Conservation (phyloP, 2,329 filamentous ascomycete genomes). For the Ceratocystis diversiconidia region DNA sequence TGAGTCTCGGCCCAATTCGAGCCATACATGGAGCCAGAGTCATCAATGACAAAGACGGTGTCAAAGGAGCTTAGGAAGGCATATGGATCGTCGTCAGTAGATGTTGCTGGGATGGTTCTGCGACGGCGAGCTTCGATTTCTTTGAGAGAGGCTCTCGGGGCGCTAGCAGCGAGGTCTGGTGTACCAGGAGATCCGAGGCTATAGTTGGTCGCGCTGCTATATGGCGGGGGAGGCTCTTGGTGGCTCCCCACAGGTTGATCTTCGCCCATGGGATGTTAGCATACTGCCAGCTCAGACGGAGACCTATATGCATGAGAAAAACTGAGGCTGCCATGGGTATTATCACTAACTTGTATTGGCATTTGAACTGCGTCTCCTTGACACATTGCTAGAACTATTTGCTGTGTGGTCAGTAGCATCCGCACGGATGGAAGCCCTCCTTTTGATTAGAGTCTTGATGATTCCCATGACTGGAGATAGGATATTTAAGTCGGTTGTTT, state of each 20-base stretch:
- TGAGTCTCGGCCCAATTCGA: slow-evolving; percentile 62
- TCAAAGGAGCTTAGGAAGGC: slow-evolving; percentile 68
- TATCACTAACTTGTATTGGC: not conserved
- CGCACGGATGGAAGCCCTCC: not conserved
- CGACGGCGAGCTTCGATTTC: slow-evolving; percentile 17
- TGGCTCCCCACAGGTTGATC: not conserved
- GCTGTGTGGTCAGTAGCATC: no score
- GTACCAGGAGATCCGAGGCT: not conserved
- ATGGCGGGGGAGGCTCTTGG: not conserved
- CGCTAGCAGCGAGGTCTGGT: slow-evolving; percentile 20
- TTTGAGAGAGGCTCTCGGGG: slow-evolving; percentile 17
- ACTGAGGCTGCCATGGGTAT: not conserved
- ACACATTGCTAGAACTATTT: not conserved
- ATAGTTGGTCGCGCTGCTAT: not conserved
- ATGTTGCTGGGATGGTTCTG: slow-evolving; percentile 15
- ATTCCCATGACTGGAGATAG: not conserved
- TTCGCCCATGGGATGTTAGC: not conserved
- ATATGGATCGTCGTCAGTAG: slow-evolving; percentile 49
- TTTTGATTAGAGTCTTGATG: not conserved
- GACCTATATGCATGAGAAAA: not conserved
- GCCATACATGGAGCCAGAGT: slow-evolving; percentile 75
- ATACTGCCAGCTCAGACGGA: not conserved
- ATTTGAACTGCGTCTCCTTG: not conserved
- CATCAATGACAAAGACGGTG: slow-evolving; percentile 82
- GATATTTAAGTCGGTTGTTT: no score